Conservation (phyloP, 2,329 filamentous ascomycete genomes). For the Aspergillus jensenii region DNA sequence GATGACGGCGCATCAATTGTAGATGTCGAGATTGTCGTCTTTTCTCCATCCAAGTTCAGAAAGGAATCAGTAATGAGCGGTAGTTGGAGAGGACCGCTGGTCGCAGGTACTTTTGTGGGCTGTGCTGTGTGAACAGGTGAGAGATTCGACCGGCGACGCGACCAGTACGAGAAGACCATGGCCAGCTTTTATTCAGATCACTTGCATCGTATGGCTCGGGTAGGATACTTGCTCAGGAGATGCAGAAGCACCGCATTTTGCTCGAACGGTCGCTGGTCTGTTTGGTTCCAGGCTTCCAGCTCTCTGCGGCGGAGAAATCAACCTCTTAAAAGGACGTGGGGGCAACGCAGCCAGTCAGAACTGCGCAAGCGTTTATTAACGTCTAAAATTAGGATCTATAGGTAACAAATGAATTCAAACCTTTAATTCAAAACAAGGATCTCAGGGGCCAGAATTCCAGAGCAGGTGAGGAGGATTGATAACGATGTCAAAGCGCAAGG, state of each 20-base stretch:
- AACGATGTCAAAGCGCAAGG: neutral
- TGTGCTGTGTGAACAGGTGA: conserved; percentile 27
- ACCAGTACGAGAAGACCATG: conserved; percentile 44
- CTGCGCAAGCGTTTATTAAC: neutral
- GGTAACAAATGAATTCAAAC: neutral
- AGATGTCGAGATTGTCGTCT: conserved; percentile 20
- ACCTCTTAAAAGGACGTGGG: conserved; percentile 13
- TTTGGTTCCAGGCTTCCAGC: neutral
- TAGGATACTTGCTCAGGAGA: conserved; percentile 16
- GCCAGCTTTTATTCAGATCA: conserved; percentile 14
- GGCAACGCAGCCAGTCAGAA: conserved; percentile 7
- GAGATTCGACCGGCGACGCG: conserved; percentile 35
- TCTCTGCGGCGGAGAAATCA: conserved; percentile 5
- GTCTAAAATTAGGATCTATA: conserved; percentile 2
- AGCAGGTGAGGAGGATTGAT: neutral
- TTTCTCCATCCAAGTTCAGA: conserved; percentile 25
- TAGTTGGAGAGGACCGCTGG: conserved; percentile 33
- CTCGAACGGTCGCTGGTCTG: conserved; percentile 5
- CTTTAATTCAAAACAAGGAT: too few species aligned
- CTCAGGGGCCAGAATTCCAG: too few species aligned
- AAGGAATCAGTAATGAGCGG: conserved; percentile 30
- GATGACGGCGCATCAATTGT: conserved; percentile 26
- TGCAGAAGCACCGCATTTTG: conserved; percentile 16
- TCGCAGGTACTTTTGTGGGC: conserved; percentile 21
- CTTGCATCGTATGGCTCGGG: conserved; percentile 11